Evolutionary conservation across 2,329 filamentous ascomycete species (phyloP).

Genomic region (Alternaria incomplexa): DNA sequence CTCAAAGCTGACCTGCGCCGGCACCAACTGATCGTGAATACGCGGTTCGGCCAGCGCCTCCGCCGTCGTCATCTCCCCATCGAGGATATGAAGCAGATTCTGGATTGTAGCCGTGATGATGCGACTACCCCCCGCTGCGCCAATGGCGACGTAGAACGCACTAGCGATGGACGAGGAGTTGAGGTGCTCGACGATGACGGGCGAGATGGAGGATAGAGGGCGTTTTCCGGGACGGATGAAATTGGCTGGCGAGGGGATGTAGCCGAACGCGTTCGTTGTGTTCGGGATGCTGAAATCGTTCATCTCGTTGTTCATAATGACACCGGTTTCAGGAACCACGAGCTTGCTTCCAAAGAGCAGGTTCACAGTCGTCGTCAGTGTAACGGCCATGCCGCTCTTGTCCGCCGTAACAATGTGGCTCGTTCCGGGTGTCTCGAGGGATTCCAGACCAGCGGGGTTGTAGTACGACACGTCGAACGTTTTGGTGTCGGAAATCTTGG

Average conservation of each 20-base stretch:
- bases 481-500: conserved; percentile 71
- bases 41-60: conserved; percentile 71
- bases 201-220: conserved; percentile 81
- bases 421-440: conserved; percentile 74
- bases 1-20: conserved; percentile 72
- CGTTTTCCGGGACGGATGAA: conserved; percentile 82
- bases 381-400: conserved; percentile 73
- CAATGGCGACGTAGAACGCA: conserved; percentile 69
- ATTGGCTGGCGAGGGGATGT: conserved; percentile 79
- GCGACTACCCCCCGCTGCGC: conserved; percentile 79
- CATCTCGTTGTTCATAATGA: conserved; percentile 70
- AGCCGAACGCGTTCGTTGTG: conserved; percentile 80
- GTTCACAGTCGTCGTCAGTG: conserved; percentile 87
- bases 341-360: conserved; percentile 81
- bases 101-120: conserved; percentile 84
- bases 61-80: conserved; percentile 65
- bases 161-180: conserved; percentile 56
- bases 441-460: conserved; percentile 70
- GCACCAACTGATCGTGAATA: conserved; percentile 82
- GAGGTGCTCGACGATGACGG: conserved; percentile 72
- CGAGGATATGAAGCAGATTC: conserved; percentile 74
- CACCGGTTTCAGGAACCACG: conserved; percentile 80
- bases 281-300: conserved; percentile 78
- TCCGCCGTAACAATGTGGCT: conserved; percentile 78
- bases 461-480: conserved; percentile 79